Conservation (phyloP, 768 basidiomycete species). For the Lactarius hengduanensis region DNA sequence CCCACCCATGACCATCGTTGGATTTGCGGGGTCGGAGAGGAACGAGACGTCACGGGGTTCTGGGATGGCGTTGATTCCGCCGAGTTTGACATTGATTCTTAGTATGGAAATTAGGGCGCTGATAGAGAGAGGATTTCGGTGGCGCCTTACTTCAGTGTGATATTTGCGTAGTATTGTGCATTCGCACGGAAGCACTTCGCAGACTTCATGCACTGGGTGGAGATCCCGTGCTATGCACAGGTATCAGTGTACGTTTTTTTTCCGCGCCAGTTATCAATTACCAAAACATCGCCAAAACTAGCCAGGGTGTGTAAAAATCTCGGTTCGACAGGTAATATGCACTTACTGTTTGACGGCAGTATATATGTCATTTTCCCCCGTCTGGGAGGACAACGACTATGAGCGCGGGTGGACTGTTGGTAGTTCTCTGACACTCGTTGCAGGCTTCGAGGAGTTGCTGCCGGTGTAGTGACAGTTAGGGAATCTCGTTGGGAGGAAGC, state of each 20-base stretch:
- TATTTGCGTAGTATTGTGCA: conserved; percentile 76
- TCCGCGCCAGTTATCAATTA: neutral
- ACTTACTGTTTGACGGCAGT: conserved; percentile 75
- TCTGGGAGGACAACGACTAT: conserved; percentile 20
- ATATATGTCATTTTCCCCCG: conserved; percentile 70
- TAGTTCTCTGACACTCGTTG: conserved; percentile 41
- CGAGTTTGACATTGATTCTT: conserved; percentile 81
- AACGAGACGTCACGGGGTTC: conserved; percentile 60
- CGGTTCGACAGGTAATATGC: neutral
- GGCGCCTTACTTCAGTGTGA: conserved; percentile 65
- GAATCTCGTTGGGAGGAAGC: neutral
- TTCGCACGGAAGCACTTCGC: conserved; percentile 63
- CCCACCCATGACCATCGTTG: conserved; percentile 75
- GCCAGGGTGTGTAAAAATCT: neutral
- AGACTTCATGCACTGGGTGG: conserved; percentile 74
- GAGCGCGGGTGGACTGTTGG: conserved; percentile 33
- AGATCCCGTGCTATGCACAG: conserved; percentile 53
- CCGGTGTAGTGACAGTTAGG: neutral
- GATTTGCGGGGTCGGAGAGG: conserved; percentile 65
- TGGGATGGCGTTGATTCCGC: conserved; percentile 77
- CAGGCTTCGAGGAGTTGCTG: conserved; percentile 56
- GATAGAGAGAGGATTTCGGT: neutral
- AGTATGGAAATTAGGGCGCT: conserved; percentile 1
- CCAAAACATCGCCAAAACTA: conserved; percentile 18
- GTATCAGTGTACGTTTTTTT: neutral